Conservation (phyloP, 2,329 filamentous ascomycete species). For the Stagonosporopsis tanaceti region DNA sequence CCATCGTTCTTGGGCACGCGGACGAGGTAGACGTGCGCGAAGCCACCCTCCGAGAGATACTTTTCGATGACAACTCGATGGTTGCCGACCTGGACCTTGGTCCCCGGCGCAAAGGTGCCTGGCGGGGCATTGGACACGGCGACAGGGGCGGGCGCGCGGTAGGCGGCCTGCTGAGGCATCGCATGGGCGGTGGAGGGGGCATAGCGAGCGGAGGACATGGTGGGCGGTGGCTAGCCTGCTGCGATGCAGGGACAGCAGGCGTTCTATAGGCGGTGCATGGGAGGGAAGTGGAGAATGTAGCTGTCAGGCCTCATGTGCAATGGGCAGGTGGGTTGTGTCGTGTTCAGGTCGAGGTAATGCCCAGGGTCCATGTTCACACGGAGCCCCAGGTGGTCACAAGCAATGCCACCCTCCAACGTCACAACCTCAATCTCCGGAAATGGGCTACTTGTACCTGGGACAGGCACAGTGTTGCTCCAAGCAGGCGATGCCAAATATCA, state of each 20-base stretch:
- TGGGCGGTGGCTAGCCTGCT: constrained; percentile 43
- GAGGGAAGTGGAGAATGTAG: constrained; percentile 18
- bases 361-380: constrained; percentile 22
- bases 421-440: constrained; percentile 15
- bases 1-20: constrained; percentile 76
- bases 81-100: constrained; percentile 93
- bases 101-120: constrained; percentile 90
- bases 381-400: constrained; percentile 29
- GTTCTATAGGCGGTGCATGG: constrained; percentile 46
- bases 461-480: not conserved
- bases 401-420: constrained; percentile 41
- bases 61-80: constrained; percentile 95
- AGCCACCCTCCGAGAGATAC: constrained; percentile 97
- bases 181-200: constrained; percentile 44
- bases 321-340: constrained; percentile 25
- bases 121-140: constrained; percentile 51
- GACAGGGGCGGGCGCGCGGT: constrained; percentile 42
- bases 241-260: constrained; percentile 40
- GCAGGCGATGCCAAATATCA: not conserved
- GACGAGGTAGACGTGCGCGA: constrained; percentile 97
- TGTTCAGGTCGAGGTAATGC: constrained; percentile 30
- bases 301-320: constrained; percentile 22
- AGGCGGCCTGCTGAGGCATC: constrained; percentile 48
- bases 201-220: constrained; percentile 52
- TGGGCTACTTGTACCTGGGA: constrained; percentile 2